A percentile compares a stretch with the other conserved stretches of the same genome.
Evolutionary conservation across 805 yeast genomes (phyloP).

Genomic region (Metschnikowia koreensis): DNA sequence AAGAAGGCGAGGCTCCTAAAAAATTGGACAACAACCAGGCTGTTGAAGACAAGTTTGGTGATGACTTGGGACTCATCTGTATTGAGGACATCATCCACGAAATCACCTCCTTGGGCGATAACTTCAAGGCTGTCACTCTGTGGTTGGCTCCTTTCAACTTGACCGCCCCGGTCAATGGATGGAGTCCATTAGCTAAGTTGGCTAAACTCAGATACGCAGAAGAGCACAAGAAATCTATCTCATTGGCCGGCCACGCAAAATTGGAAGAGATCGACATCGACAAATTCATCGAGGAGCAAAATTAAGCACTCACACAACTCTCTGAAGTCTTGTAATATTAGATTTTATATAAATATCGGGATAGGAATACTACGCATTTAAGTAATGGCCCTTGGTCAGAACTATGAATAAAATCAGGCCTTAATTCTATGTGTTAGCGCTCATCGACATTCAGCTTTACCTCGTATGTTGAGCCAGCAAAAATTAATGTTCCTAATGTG

Average conservation of each 20-base stretch:
- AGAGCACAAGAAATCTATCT: constrained; percentile 47
- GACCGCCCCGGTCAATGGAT: constrained; percentile 68
- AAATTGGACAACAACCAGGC: constrained; percentile 71
- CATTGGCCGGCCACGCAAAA: constrained; percentile 64
- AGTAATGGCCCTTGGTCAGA: background rate
- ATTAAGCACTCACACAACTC: constrained; percentile 19
- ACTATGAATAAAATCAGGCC: too few relatives aligned
- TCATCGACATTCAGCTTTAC: too few relatives aligned
- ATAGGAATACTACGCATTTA: constrained; percentile 8
- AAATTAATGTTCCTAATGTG: too few relatives aligned
- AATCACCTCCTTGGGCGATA: constrained; percentile 58
- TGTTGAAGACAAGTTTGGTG: constrained; percentile 68
- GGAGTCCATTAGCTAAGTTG: constrained; percentile 69
- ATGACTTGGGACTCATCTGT: constrained; percentile 63
- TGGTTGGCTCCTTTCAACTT: constrained; percentile 72
- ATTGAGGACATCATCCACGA: constrained; percentile 79
- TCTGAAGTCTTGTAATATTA: constrained; percentile 4
- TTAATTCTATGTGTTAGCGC: too few relatives aligned
- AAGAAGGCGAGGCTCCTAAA: constrained; percentile 34
- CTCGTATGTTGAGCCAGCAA: too few relatives aligned
- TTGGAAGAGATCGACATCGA: constrained; percentile 74
- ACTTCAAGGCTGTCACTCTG: constrained; percentile 56
- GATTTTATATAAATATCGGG: constrained; percentile 7
- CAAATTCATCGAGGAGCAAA: constrained; percentile 62
- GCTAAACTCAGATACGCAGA: constrained; percentile 58